Evolutionary conservation across 2,329 filamentous ascomycete genomes (phyloP).

Genomic region (Phialophora macrospora): DNA sequence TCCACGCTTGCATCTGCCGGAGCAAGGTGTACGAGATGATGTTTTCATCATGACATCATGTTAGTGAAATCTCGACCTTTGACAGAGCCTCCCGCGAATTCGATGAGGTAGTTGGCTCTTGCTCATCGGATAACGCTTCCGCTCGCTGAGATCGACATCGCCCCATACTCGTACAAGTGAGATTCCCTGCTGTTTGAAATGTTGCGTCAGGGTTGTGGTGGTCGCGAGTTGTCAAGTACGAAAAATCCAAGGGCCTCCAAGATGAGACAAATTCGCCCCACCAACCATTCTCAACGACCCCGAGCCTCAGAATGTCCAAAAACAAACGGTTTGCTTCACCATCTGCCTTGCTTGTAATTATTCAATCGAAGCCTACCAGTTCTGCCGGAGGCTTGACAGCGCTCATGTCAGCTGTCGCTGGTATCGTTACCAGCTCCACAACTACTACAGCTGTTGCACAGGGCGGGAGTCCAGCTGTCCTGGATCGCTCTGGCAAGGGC

Average conservation of each 20-base stretch:
- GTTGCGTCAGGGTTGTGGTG: not conserved
- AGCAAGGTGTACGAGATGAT: conserved; percentile 2
- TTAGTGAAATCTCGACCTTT: not conserved
- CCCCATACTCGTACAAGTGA: not conserved
- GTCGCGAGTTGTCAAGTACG: not conserved
- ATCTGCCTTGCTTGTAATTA: not conserved
- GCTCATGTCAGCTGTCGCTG: no score
- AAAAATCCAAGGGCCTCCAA: not conserved
- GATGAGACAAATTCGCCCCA: not conserved
- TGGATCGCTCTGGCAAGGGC: no score
- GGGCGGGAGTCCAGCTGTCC: no score
- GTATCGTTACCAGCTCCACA: no score
- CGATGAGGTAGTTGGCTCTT: conserved; percentile 13
- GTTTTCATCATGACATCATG: conserved; percentile 37
- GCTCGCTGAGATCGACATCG: not conserved
- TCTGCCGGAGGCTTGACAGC: no score
- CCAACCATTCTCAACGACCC: not conserved
- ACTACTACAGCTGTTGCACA: no score
- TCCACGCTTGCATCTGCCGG: conserved; percentile 10
- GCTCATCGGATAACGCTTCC: conserved; percentile 6
- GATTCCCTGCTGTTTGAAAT: not conserved
- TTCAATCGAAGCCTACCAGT: not conserved
- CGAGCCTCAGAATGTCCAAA: not conserved
- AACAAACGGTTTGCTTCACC: not conserved
- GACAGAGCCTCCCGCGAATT: conserved; percentile 3